phyloP scores from a whole-genome alignment of 176 grass and related monocot genomes.

The Thinopyrum elongatum region DNA sequence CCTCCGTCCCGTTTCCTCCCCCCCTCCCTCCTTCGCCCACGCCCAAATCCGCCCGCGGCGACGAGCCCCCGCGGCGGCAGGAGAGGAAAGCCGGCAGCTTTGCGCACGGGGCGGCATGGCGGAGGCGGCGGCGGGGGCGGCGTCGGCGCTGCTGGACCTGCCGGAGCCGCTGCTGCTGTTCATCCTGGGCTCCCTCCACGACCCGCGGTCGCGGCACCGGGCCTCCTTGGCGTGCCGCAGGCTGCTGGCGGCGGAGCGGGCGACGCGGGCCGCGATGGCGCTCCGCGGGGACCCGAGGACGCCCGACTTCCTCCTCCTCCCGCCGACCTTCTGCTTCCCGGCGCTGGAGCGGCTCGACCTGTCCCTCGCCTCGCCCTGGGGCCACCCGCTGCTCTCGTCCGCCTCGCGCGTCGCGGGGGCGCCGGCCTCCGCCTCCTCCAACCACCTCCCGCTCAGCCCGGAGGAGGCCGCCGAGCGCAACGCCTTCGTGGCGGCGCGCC shows the following conservation, averaged over 20 bases:
- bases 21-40: neutral
- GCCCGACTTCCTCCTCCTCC: constrained; percentile 26
- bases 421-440: neutral
- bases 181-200: constrained; percentile 50
- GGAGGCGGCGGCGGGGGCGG: neutral
- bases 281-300: constrained; percentile 73
- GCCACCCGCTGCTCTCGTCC: constrained; percentile 49
- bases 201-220: constrained; percentile 60
- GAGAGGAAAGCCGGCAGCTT: neutral
- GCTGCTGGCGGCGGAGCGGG: constrained; percentile 59
- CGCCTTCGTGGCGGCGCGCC: constrained; percentile 27
- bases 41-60: neutral
- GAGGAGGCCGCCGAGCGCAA: constrained; percentile 20
- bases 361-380: constrained; percentile 86
- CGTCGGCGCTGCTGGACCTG: constrained; percentile 62
- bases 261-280: constrained; percentile 56
- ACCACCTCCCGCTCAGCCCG: neutral
- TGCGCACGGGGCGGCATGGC: constrained; percentile 32
- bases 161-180: constrained; percentile 70
- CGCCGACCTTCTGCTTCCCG: constrained; percentile 64
- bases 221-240: constrained; percentile 47
- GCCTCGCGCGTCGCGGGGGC: neutral
- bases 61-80: neutral
- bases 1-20: constrained; percentile 21
- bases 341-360: constrained; percentile 72